Evolutionary conservation across 257 asterid species (phyloP).

Genomic region (Ocimum tenuiflorum): DNA sequence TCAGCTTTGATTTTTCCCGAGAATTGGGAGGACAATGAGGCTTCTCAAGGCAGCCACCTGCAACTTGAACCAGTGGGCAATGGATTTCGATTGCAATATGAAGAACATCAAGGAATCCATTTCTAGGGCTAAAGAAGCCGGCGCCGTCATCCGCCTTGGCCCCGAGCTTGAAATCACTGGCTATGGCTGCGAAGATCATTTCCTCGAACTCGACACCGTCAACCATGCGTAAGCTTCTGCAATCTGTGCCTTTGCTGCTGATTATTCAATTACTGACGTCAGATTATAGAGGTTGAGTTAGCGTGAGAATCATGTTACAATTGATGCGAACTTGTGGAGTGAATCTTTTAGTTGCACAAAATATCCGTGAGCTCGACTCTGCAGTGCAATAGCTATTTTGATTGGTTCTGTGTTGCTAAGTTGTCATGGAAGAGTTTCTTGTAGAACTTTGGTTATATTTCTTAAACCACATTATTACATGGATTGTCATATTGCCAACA

Average conservation of each 20-base stretch:
- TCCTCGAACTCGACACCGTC: conserved; percentile 84
- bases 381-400: not conserved
- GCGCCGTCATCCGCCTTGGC: conserved; percentile 85
- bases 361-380: not conserved
- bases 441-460: not conserved
- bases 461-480: not conserved
- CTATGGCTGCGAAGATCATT: conserved; percentile 96
- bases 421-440: not conserved
- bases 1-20: not conserved
- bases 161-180: conserved; percentile 99
- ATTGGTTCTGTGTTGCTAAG: too few species aligned
- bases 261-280: not conserved
- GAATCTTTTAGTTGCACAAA: not conserved
- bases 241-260: not conserved
- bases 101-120: conserved; percentile 78
- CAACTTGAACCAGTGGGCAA: conserved; percentile 97
- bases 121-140: conserved; percentile 68
- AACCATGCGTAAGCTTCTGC: conserved; percentile 64
- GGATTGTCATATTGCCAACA: not conserved
- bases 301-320: not conserved
- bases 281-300: not conserved
- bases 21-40: conserved; percentile 50
- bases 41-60: conserved; percentile 85
- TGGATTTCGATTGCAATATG: conserved; percentile 92
- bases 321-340: not conserved